phyloP scores from a whole-genome alignment of 352 stramenopile genomes.

The Phytophthora lateralis region DNA sequence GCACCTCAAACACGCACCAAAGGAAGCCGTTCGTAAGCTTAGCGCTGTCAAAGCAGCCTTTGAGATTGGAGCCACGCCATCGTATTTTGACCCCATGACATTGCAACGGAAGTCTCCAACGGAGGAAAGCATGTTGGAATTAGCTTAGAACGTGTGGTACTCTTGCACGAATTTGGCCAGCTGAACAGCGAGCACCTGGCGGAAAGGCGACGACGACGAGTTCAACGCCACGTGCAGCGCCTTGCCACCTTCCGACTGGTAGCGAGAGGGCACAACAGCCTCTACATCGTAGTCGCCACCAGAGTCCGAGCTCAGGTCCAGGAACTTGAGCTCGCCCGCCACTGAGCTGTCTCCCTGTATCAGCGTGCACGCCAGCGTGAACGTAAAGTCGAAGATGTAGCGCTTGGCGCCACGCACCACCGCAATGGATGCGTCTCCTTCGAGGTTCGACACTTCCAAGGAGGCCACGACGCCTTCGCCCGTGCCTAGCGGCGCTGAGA shows the following conservation, averaged over 20 bases:
- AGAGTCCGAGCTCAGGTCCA: conserved; percentile 84
- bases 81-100: no score
- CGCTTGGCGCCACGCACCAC: conserved; percentile 93
- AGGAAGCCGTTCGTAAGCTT: no score
- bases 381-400: conserved; percentile 90
- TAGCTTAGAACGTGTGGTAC: conserved; percentile 71
- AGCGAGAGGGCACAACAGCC: conserved; percentile 66
- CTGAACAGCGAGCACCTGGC: conserved; percentile 51
- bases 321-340: conserved; percentile 71
- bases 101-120: no score
- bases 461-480: conserved; percentile 57
- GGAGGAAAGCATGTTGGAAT: no score
- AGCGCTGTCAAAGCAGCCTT: no score
- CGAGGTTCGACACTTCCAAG: conserved; percentile 79
- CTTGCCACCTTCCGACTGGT: conserved; percentile 71
- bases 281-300: conserved; percentile 77
- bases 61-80: no score
- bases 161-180: conserved; percentile 72
- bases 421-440: conserved; percentile 93
- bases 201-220: conserved; percentile 61
- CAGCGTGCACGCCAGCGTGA: conserved; percentile 56
- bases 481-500: conserved; percentile 44
- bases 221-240: conserved; percentile 67
- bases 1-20: no score
- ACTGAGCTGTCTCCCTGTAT: conserved; percentile 31